Evolutionary conservation across 2,329 filamentous ascomycete species (phyloP).

Genomic region (Hymenoscyphus repandus): DNA sequence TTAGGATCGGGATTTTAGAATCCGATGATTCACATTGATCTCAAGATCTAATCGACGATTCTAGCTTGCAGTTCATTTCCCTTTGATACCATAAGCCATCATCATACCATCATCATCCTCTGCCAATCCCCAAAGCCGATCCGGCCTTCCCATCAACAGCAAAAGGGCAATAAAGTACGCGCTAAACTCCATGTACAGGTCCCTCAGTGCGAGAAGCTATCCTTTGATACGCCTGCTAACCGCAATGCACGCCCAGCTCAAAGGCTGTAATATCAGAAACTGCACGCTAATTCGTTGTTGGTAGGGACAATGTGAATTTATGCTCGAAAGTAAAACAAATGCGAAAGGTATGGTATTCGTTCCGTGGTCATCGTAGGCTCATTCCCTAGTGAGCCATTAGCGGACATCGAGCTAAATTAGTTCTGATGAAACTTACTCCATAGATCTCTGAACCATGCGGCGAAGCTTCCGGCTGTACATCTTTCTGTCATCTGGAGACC

Average conservation of each 20-base stretch:
- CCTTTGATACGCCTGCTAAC: too few relatives aligned
- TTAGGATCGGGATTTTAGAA: too few relatives aligned
- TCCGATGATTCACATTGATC: too few relatives aligned
- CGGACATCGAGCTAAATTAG: not conserved
- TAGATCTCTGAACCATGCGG: constrained; percentile 66
- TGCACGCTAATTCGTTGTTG: not conserved
- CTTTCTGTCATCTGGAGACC: constrained; percentile 71
- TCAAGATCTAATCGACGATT: too few relatives aligned
- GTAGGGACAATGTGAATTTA: not conserved
- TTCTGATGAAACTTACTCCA: constrained; percentile 43
- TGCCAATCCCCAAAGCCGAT: too few relatives aligned
- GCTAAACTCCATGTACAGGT: too few relatives aligned
- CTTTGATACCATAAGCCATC: too few relatives aligned
- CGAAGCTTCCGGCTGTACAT: constrained; percentile 77
- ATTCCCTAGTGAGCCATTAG: constrained; percentile 16
- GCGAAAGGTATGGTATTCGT: not conserved
- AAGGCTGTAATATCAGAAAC: constrained; percentile 1
- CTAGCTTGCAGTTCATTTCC: too few relatives aligned
- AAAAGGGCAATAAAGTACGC: too few relatives aligned
- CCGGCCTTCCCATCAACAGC: too few relatives aligned
- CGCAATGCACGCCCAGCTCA: not conserved
- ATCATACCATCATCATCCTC: too few relatives aligned
- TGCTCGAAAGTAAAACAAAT: not conserved
- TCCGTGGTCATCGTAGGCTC: not conserved
- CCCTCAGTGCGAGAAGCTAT: too few relatives aligned